These are phyloP conservation scores for Aspergillus vadensis DNA, from an alignment of 2,329 filamentous ascomycete genomes.

Conservation along the genomic window DNA sequence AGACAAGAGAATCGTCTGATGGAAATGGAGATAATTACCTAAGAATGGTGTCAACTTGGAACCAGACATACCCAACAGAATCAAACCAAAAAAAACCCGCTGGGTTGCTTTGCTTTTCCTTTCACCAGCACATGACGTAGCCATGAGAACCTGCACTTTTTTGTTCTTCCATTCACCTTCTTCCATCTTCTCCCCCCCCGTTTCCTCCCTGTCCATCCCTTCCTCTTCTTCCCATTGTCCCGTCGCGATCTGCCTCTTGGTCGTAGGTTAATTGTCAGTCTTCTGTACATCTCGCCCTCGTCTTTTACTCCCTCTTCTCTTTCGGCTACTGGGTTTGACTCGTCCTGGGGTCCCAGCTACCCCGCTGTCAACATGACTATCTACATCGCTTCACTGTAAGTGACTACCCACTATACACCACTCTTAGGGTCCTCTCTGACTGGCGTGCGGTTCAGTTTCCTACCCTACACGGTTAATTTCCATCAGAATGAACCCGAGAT, in stretches of 20 bases:
- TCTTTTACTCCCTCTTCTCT: constrained; percentile 5
- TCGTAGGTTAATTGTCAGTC: not conserved
- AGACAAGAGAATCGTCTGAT: too few relatives aligned
- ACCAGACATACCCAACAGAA: too few relatives aligned
- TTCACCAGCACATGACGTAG: constrained; percentile 7
- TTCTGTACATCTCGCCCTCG: constrained; percentile 9
- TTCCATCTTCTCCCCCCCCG: not conserved
- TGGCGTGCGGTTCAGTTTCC: constrained; percentile 63
- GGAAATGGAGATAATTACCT: too few relatives aligned
- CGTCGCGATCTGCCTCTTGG: not conserved
- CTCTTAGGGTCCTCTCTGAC: constrained; percentile 9
- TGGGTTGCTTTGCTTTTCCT: not conserved
- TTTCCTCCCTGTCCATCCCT: not conserved
- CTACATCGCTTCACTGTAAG: constrained; percentile 62
- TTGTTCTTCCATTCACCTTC: not conserved
- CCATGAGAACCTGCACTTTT: constrained; percentile 7
- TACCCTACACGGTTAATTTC: constrained; percentile 91
- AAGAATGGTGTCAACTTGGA: too few relatives aligned
- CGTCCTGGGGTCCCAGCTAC: not conserved
- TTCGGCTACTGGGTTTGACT: constrained; percentile 6
- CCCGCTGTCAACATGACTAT: constrained; percentile 54
- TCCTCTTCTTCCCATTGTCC: not conserved
- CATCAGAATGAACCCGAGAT: constrained; percentile 54
- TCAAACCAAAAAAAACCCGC: too few relatives aligned
- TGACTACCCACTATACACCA: not conserved